Base-by-base conservation (phyloP, 2,329 filamentous ascomycete genomes). In the Geosmithia morbida region DNA sequence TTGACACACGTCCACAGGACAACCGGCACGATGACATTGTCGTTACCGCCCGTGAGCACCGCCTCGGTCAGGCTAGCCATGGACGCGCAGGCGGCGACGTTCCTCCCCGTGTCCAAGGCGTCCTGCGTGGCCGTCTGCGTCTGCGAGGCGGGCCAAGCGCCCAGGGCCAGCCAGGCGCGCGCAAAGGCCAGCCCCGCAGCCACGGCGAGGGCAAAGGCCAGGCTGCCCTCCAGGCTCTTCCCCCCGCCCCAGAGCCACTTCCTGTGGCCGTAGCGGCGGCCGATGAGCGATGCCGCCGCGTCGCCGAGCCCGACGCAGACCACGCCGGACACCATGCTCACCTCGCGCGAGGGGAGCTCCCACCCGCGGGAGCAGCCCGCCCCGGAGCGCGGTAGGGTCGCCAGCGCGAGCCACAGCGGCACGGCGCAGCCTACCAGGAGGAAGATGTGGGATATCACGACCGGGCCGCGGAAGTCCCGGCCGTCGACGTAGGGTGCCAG, bases 171-270 rank as follows among this genome's bases (percentile, higher is more conserved):
- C 88, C 89, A 97, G 16, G 69, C 58, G 55, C 81, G 83, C 2
- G 83, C 83, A 5, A 74, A 67, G 42, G 83, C 64, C 43, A 97
- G 70, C 0, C 90, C 92, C 4, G 74, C 52, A 46, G 83, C 84
- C 4, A 97, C 92, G 2, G 87, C 89, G 4, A 69, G 64, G 1
- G 82, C 83, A 63, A 98, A 97, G 1, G 92, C 92, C 7, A 82
- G 54, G 53, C 77, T 82, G 48, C 92, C 92, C 64, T 98, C 90
- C 1, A 98, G 71, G 52, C 87, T 95, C 72, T 98, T 98, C 14
- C 89, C 90, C 3, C 92, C 92, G 14, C 87, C 86, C 92, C 92
- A 98, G 20, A 89, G 75, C 92, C 92, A 98, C 68, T 96, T 97
- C 33, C 78, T 75, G 26, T 81, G 80, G 3, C 92, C 92, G 60